A percentile compares a stretch with the other conserved stretches of the same genome.
These are phyloP conservation scores for Agapanthus africanus DNA, from an alignment of 106 monocot species.

Conservation along the genomic window DNA sequence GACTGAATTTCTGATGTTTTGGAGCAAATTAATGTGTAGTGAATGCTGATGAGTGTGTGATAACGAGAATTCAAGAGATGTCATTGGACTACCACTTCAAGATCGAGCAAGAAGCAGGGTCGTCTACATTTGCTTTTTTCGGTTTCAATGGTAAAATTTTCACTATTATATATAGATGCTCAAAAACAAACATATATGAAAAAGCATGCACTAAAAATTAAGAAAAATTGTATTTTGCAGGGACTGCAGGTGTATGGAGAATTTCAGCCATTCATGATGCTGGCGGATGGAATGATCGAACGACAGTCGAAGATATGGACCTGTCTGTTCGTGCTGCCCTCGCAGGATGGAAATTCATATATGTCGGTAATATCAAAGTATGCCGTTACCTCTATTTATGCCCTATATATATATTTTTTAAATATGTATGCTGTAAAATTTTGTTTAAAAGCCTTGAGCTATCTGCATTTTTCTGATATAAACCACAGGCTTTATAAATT, in stretches of 20 bases:
- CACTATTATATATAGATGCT: not conserved
- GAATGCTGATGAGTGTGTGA: conserved; percentile 26
- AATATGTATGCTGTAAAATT: too few species aligned
- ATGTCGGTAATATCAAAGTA: conserved; percentile 27
- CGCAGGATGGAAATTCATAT: conserved; percentile 26
- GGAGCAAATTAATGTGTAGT: too few species aligned
- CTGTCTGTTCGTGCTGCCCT: conserved; percentile 25
- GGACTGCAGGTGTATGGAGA: conserved; percentile 31
- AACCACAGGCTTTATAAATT: too few species aligned
- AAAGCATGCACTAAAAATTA: not conserved
- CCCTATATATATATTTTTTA: too few species aligned
- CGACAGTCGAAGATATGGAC: conserved; percentile 32
- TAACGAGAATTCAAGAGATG: conserved; percentile 38
- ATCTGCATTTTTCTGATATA: not conserved
- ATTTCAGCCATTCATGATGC: conserved; percentile 24
- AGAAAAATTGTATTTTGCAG: conserved; percentile 6
- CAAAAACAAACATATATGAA: too few species aligned
- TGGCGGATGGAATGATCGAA: conserved; percentile 36
- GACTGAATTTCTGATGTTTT: too few species aligned
- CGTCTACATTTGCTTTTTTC: conserved; percentile 29
- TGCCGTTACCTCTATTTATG: not conserved
- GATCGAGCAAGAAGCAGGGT: conserved; percentile 30
- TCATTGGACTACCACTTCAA: conserved; percentile 35
- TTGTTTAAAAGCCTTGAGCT: too few species aligned
- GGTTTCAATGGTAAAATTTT: conserved; percentile 28